A percentile compares a stretch with the other conserved stretches of the same genome.
phyloP scores from a whole-genome alignment of 768 basidiomycete genomes.

The Gymnopilus dilepis region DNA sequence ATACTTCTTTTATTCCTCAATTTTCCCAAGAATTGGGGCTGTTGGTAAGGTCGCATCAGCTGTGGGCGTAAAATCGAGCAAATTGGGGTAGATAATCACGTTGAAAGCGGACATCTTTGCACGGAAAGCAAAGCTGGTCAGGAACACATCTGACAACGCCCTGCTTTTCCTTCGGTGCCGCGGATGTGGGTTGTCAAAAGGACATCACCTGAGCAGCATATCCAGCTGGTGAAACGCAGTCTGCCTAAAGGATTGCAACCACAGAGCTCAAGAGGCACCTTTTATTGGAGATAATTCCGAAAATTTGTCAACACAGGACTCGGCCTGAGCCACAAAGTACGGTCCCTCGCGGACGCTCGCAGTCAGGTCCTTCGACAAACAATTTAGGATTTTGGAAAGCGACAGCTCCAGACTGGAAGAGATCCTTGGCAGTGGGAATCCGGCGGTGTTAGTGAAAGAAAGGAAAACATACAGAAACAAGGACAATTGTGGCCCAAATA shows the following conservation, averaged over 20 bases:
- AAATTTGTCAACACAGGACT: neutral
- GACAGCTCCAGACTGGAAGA: neutral
- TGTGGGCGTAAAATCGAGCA: neutral
- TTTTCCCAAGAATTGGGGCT: slow-evolving; percentile 7
- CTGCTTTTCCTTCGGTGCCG: neutral
- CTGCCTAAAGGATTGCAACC: neutral
- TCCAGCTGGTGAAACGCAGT: neutral
- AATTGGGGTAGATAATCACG: neutral
- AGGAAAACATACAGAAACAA: neutral
- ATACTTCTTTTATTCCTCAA: neutral
- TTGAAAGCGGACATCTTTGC: slow-evolving; percentile 2
- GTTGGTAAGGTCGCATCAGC: neutral
- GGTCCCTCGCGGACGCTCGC: neutral
- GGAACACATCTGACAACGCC: neutral
- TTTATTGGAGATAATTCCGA: neutral
- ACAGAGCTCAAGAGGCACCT: neutral
- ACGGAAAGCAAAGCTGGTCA: neutral
- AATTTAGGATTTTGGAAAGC: neutral
- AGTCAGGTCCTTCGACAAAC: neutral
- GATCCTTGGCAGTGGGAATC: neutral
- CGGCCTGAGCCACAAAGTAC: neutral
- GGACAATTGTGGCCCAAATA: slow-evolving; percentile 1
- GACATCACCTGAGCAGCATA: slow-evolving; percentile 4
- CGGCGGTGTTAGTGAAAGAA: neutral
- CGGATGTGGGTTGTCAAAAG: slow-evolving; percentile 10